Evolutionary conservation across 768 basidiomycete species (phyloP).

Genomic region (Hydnomerulius pinastri): DNA sequence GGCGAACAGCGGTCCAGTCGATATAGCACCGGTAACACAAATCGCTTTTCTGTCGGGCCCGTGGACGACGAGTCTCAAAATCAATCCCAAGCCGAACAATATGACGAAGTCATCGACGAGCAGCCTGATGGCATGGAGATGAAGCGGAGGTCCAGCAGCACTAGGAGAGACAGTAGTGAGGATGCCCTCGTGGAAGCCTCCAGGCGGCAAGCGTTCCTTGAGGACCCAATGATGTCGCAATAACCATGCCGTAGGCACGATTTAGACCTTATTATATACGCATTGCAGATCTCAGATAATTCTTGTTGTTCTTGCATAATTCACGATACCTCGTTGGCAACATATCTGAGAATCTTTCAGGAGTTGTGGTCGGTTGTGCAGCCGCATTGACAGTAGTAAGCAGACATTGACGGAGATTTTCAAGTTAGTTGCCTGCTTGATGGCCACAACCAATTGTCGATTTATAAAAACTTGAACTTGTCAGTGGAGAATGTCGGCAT

Average conservation of each 20-base stretch:
- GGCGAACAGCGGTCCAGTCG: slow-evolving; percentile 16
- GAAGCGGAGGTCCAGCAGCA: neutral
- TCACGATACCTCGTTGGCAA: too few relatives aligned
- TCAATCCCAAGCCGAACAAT: neutral
- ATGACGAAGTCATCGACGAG: neutral
- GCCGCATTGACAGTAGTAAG: too few relatives aligned
- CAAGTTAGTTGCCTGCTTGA: too few relatives aligned
- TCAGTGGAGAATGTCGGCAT: too few relatives aligned
- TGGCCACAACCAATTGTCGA: too few relatives aligned
- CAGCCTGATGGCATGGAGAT: neutral
- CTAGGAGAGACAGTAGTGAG: neutral
- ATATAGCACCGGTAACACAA: neutral
- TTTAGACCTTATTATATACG: neutral
- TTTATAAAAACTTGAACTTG: too few relatives aligned
- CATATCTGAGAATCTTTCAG: too few relatives aligned
- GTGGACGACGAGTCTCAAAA: neutral
- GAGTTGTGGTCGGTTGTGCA: too few relatives aligned
- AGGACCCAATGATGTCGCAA: neutral
- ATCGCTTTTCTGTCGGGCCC: neutral
- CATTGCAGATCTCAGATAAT: too few relatives aligned
- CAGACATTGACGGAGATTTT: too few relatives aligned
- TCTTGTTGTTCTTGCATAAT: too few relatives aligned
- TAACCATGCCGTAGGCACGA: neutral
- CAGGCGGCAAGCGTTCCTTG: neutral
- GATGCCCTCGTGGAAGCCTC: neutral